A percentile compares a stretch with the other conserved stretches of the same genome.
Evolutionary conservation across 768 basidiomycete species (phyloP).

Genomic region (Pleurotus pulmonarius): DNA sequence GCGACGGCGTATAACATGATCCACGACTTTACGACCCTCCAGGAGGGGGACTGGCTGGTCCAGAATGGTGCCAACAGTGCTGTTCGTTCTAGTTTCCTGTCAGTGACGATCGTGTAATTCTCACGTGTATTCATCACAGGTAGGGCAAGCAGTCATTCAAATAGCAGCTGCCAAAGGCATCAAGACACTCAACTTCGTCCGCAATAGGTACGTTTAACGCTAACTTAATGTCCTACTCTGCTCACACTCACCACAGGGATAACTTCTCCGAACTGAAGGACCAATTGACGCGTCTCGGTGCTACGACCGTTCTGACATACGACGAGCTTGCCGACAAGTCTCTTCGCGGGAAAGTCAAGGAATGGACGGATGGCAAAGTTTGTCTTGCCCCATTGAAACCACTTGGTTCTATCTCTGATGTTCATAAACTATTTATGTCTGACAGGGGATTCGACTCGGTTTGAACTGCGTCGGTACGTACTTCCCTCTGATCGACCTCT

Average conservation of each 20-base stretch:
- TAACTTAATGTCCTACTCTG: background rate
- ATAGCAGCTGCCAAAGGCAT: conserved; percentile 70
- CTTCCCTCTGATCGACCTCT: background rate
- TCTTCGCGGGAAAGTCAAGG: conserved; percentile 49
- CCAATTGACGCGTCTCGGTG: conserved; percentile 60
- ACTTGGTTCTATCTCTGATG: background rate
- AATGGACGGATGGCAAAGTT: conserved; percentile 66
- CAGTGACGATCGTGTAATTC: background rate
- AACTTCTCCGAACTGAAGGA: conserved; percentile 45
- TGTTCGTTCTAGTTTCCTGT: conserved; percentile 35
- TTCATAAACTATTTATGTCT: background rate
- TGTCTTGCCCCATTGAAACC: background rate
- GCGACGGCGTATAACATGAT: conserved; percentile 85
- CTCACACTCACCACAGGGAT: conserved; percentile 32
- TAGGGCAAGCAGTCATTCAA: conserved; percentile 84
- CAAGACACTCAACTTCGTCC: conserved; percentile 80
- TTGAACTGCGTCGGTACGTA: conserved; percentile 48
- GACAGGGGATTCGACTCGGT: conserved; percentile 40
- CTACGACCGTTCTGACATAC: conserved; percentile 74
- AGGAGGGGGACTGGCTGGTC: conserved; percentile 73
- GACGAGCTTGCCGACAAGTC: conserved; percentile 62
- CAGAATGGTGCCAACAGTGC: conserved; percentile 88
- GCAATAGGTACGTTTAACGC: conserved; percentile 49
- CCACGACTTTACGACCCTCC: conserved; percentile 57
- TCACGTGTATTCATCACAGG: conserved; percentile 31